Percentiles rank a stretch among this genome's conserved stretches.
Evolutionary conservation across 2,329 filamentous ascomycete species (phyloP).

Genomic region (Ophiosphaerella korrae): DNA sequence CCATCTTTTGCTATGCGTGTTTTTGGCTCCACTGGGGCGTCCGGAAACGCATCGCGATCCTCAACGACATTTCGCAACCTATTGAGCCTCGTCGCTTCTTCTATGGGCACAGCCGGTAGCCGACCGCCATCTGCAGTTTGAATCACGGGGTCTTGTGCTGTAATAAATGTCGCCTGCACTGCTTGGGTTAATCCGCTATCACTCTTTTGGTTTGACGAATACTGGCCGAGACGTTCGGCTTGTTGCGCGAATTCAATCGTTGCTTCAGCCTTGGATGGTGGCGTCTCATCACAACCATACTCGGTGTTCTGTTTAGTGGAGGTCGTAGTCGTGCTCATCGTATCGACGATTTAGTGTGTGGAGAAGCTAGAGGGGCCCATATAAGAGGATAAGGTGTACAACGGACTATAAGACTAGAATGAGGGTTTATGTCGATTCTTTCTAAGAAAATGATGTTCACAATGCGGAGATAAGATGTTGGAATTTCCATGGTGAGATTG

Average conservation of each 20-base stretch:
- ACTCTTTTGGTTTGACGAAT: constrained; percentile 48
- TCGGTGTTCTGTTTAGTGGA: constrained; percentile 25
- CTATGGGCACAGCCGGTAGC: constrained; percentile 70
- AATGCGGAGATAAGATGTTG: neutral
- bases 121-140: constrained; percentile 69
- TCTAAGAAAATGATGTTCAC: neutral
- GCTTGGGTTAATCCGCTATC: constrained; percentile 58
- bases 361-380: constrained; percentile 17
- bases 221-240: constrained; percentile 55
- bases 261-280: constrained; percentile 38
- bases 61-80: constrained; percentile 60
- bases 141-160: constrained; percentile 73
- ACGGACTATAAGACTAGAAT: neutral
- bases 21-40: constrained; percentile 28
- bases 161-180: constrained; percentile 65
- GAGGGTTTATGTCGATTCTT: neutral
- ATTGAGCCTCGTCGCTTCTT: constrained; percentile 75
- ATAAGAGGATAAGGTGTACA: constrained; percentile 12
- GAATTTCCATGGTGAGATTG: neutral
- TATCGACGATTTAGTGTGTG: constrained; percentile 24
- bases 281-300: constrained; percentile 24
- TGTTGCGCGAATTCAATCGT: constrained; percentile 66
- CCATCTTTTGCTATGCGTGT: constrained; percentile 51
- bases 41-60: constrained; percentile 42
- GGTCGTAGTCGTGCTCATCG: constrained; percentile 29